phyloP scores from a whole-genome alignment of 2,329 filamentous ascomycete genomes.

The Paraconiothyrium sp. region DNA sequence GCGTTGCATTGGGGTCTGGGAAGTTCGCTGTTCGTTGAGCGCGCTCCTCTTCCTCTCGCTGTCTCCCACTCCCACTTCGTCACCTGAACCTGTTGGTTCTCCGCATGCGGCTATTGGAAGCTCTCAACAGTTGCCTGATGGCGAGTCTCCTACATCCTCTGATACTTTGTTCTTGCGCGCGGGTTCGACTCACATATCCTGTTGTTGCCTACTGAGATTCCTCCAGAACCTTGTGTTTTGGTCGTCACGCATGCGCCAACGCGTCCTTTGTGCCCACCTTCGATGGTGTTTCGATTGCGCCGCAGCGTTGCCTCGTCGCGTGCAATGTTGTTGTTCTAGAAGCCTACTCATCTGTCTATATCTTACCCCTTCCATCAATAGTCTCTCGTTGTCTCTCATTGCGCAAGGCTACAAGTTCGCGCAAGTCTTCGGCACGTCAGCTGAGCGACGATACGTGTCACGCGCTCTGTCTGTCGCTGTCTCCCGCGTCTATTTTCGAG shows the following conservation, averaged over 20 bases:
- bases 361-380: not conserved
- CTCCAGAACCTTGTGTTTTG: conserved; percentile 9
- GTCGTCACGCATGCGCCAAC: conserved; percentile 24
- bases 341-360: not conserved
- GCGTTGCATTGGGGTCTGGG: conserved; percentile 34
- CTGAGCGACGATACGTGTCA: conserved; percentile 15
- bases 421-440: conserved; percentile 7
- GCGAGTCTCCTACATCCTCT: not conserved
- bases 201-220: conserved; percentile 11
- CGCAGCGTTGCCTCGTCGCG: conserved; percentile 22
- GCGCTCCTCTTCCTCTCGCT: conserved; percentile 10
- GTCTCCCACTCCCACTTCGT: conserved; percentile 2
- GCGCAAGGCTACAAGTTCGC: not conserved
- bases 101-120: not conserved
- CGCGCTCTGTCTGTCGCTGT: conserved; percentile 14
- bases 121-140: conserved; percentile 9
- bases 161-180: not conserved
- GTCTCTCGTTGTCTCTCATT: not conserved
- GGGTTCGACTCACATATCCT: conserved; percentile 10
- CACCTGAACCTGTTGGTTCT: not conserved
- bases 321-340: conserved; percentile 2
- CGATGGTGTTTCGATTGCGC: conserved; percentile 37
- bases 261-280: conserved; percentile 20
- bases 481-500: conserved; percentile 18
- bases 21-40: conserved; percentile 15